Percentiles rank a stretch among this genome's conserved stretches.
phyloP scores from a whole-genome alignment of 2,329 filamentous ascomycete species.

The Raffaelea albimanens region DNA sequence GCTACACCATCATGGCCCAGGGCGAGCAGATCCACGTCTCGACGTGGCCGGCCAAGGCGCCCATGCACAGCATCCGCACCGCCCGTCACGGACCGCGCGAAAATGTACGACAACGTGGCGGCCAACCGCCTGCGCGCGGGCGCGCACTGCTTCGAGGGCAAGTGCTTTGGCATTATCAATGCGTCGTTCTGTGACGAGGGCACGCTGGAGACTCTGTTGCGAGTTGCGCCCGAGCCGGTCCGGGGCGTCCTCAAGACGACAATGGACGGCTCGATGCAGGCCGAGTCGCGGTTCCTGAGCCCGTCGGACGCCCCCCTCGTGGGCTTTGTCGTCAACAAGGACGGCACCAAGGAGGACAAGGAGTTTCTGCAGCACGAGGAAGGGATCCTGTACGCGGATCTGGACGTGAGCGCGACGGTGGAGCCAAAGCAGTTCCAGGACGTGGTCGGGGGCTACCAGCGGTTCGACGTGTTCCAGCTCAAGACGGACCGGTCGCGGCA shows the following conservation, averaged over 20 bases:
- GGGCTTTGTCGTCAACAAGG: not conserved
- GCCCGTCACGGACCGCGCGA: not conserved
- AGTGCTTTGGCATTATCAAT: not conserved
- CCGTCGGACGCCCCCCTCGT: not conserved
- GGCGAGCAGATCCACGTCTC: not conserved
- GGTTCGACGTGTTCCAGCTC: not conserved
- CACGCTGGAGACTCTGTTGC: not conserved
- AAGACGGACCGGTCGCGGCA: not conserved
- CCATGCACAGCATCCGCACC: not conserved
- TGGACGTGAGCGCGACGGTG: not conserved
- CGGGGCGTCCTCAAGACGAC: not conserved
- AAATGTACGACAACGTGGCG: not conserved
- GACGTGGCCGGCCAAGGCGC: not conserved
- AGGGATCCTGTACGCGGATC: not conserved
- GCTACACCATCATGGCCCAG: not conserved
- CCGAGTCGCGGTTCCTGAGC: not conserved
- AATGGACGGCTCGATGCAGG: not conserved
- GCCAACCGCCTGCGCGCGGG: not conserved
- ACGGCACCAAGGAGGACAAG: not conserved
- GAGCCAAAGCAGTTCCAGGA: not conserved
- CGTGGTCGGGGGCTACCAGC: not conserved
- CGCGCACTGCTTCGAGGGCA: not conserved
- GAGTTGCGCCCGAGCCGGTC: not conserved
- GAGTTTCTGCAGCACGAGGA: not conserved
- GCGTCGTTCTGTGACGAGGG: not conserved